Percentiles rank a stretch among this genome's conserved stretches.
These are phyloP conservation scores for Calonectria hongkongensis DNA, from an alignment of 2,329 filamentous ascomycete genomes.

Conservation along the genomic window DNA sequence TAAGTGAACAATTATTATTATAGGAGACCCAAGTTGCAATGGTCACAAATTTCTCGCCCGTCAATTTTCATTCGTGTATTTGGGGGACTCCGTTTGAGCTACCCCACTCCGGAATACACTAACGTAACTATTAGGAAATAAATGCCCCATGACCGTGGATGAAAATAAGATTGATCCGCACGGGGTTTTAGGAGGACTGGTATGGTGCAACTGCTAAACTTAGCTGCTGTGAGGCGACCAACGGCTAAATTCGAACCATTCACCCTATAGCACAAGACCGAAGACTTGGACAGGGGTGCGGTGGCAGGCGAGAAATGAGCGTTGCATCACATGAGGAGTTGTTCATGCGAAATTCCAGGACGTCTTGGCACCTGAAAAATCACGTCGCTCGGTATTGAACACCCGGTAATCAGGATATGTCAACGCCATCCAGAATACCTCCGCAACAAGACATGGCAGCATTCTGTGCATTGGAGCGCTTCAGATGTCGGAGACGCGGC, in stretches of 20 bases:
- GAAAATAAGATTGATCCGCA: background rate
- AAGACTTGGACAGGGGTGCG: background rate
- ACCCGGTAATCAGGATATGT: background rate
- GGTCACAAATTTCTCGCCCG: too few relatives aligned
- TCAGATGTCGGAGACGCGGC: conserved; percentile 19
- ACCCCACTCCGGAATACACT: too few relatives aligned
- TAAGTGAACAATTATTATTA: too few relatives aligned
- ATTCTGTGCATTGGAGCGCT: background rate
- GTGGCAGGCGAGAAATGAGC: background rate
- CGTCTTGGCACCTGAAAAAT: background rate
- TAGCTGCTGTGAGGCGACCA: background rate
- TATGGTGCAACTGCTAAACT: background rate
- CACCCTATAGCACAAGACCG: background rate
- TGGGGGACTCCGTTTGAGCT: too few relatives aligned
- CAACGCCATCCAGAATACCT: background rate
- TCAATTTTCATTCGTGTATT: too few relatives aligned
- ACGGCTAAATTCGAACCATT: background rate
- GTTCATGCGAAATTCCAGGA: background rate
- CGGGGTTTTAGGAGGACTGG: background rate
- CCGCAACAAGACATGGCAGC: background rate
- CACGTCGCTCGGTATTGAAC: background rate
- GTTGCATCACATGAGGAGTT: background rate
- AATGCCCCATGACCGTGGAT: too few relatives aligned
- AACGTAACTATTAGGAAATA: too few relatives aligned
- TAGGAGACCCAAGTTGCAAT: too few relatives aligned